Evolutionary conservation across 2,329 filamentous ascomycete genomes (phyloP).

Genomic region (Phaeosphaeriaceae sp.): DNA sequence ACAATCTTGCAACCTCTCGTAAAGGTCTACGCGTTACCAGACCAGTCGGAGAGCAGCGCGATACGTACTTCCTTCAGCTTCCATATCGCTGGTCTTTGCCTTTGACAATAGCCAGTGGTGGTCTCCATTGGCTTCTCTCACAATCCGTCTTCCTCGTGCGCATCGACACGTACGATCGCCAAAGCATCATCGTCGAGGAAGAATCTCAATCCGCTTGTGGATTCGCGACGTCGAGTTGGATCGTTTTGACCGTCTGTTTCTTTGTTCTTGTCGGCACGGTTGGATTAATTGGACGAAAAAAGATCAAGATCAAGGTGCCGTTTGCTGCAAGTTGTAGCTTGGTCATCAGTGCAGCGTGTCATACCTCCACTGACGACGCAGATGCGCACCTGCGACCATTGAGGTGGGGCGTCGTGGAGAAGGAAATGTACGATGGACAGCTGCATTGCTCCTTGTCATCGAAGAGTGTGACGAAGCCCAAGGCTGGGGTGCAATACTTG

Average conservation of each 20-base stretch:
- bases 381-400: slow-evolving; percentile 18
- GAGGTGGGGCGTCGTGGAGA: slow-evolving; percentile 26
- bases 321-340: slow-evolving; percentile 61
- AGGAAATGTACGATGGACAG: slow-evolving; percentile 6
- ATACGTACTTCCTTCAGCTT: slow-evolving; percentile 48
- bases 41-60: slow-evolving; percentile 36
- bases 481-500: slow-evolving; percentile 5
- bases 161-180: slow-evolving; percentile 14
- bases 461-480: slow-evolving; percentile 3
- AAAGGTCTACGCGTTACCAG: slow-evolving; percentile 48
- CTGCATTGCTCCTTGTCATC: slow-evolving; percentile 7
- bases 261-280: slow-evolving; percentile 56
- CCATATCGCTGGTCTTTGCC: slow-evolving; percentile 48
- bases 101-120: slow-evolving; percentile 28
- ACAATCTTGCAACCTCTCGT: slow-evolving; percentile 38
- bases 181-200: not conserved
- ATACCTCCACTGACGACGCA: slow-evolving; percentile 15
- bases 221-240: slow-evolving; percentile 1
- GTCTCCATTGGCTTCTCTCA: slow-evolving; percentile 23
- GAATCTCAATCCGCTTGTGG: slow-evolving; percentile 9
- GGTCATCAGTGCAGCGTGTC: slow-evolving; percentile 27
- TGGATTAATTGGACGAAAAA: slow-evolving; percentile 61
- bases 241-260: slow-evolving; percentile 4
- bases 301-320: slow-evolving; percentile 77
- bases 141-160: slow-evolving; percentile 47